These are phyloP conservation scores for Backusella circina DNA, from an alignment of 192 early-diverging fungal species.

Conservation along the genomic window DNA sequence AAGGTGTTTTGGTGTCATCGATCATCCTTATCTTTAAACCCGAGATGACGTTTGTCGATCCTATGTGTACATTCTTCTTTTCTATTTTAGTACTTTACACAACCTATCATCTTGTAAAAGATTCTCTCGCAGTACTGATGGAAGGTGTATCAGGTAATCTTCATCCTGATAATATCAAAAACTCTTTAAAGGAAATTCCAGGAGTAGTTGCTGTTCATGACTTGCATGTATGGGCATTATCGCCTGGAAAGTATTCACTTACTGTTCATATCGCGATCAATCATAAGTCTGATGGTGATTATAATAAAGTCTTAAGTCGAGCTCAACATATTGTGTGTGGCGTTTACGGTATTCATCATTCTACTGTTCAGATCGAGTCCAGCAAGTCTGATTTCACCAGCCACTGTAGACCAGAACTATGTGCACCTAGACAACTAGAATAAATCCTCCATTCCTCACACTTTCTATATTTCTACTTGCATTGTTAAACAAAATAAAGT, in stretches of 20 bases:
- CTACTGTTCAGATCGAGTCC: slow-evolving; percentile 51
- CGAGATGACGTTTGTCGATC: slow-evolving; percentile 64
- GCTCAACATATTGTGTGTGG: slow-evolving; percentile 49
- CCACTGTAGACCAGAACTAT: slow-evolving; percentile 48
- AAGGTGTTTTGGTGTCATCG: slow-evolving; percentile 73
- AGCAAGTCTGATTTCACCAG: slow-evolving; percentile 36
- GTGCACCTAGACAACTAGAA: slow-evolving; percentile 5
- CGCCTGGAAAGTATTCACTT: slow-evolving; percentile 45
- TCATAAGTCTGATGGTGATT: slow-evolving; percentile 22
- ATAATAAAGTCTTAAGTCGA: slow-evolving; percentile 43
- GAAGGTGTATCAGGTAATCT: slow-evolving; percentile 59
- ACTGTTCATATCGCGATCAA: slow-evolving; percentile 28
- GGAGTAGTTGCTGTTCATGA: slow-evolving; percentile 53
- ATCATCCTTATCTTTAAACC: slow-evolving; percentile 62
- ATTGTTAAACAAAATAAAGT: background rate
- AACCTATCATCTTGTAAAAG: slow-evolving; percentile 61
- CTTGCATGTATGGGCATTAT: slow-evolving; percentile 54
- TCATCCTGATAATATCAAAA: slow-evolving; percentile 44
- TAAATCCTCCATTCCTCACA: background rate
- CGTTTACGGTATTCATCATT: slow-evolving; percentile 49
- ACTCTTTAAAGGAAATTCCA: slow-evolving; percentile 36
- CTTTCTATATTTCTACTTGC: background rate
- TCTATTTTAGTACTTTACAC: slow-evolving; percentile 71
- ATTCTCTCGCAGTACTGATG: slow-evolving; percentile 69
- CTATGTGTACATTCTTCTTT: slow-evolving; percentile 80